phyloP scores from a whole-genome alignment of 225 moss, liverwort and hornwort species.

The Pseudisothecium myosuroides region DNA sequence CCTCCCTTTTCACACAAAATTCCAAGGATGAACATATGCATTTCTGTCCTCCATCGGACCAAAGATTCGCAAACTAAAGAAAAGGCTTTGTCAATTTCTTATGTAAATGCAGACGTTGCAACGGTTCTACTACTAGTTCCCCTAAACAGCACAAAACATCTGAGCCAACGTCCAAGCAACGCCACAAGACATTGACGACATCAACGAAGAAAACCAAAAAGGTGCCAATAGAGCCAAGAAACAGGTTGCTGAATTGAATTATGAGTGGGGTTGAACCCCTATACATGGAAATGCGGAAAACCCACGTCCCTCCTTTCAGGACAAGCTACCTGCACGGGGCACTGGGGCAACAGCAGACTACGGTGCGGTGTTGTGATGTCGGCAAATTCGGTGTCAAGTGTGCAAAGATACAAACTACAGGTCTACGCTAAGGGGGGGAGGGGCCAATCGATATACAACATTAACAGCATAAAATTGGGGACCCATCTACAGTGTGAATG shows the following conservation, averaged over 20 bases:
- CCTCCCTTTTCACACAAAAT: too few relatives aligned
- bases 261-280: constrained; percentile 39
- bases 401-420: constrained; percentile 35
- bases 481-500: constrained; percentile 46
- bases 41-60: too few relatives aligned
- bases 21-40: too few relatives aligned
- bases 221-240: neutral
- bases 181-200: neutral
- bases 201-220: neutral
- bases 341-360: neutral
- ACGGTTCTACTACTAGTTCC: neutral
- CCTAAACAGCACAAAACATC: neutral
- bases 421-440: constrained; percentile 15
- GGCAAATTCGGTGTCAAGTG: constrained; percentile 39
- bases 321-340: neutral
- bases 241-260: constrained; percentile 28
- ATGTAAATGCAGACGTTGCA: neutral
- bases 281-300: constrained; percentile 24
- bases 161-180: neutral
- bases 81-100: neutral
- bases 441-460: constrained; percentile 50
- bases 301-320: constrained; percentile 12
- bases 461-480: constrained; percentile 52
- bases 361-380: constrained; percentile 29
- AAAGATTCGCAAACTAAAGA: neutral